Percentiles rank a stretch among this genome's conserved stretches.
These are phyloP conservation scores for Arthroderma uncinatum DNA, from an alignment of 2,329 filamentous ascomycete genomes.

Conservation along the genomic window DNA sequence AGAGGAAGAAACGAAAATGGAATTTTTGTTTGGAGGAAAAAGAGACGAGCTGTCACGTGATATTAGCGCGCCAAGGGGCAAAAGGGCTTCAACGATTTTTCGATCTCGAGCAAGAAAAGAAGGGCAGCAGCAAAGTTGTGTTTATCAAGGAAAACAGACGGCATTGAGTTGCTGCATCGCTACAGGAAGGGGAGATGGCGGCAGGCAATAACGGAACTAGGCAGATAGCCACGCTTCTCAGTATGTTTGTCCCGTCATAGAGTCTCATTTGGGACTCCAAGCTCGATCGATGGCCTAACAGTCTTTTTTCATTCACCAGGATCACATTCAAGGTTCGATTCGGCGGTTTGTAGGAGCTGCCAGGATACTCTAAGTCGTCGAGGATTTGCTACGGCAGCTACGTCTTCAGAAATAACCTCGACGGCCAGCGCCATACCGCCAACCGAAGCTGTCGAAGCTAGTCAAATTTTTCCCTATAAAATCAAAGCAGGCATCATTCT, in stretches of 20 bases:
- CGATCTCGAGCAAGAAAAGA: not conserved
- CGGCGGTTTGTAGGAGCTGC: constrained; percentile 35
- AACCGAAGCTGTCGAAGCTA: not conserved
- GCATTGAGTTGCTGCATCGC: not conserved
- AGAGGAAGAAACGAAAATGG: constrained; percentile 17
- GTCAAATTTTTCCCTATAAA: constrained; percentile 28
- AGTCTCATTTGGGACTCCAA: not conserved
- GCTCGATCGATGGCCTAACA: constrained; percentile 9
- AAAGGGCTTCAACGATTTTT: constrained; percentile 7
- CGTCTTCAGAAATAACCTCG: constrained; percentile 18
- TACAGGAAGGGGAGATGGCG: constrained; percentile 25
- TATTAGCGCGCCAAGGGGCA: constrained; percentile 18
- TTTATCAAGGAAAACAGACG: constrained; percentile 2
- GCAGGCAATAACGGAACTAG: constrained; percentile 32
- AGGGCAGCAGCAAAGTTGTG: constrained; percentile 1
- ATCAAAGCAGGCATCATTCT: constrained; percentile 64
- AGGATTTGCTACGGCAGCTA: constrained; percentile 32
- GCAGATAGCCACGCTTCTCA: constrained; percentile 30
- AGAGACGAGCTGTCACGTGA: not conserved
- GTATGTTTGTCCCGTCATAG: constrained; percentile 22
- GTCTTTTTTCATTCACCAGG: constrained; percentile 12
- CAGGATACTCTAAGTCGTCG: constrained; percentile 32
- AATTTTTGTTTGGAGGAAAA: constrained; percentile 19
- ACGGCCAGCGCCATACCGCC: not conserved
- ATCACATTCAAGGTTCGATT: constrained; percentile 31